These are phyloP conservation scores for Oropetium thomaeum DNA, from an alignment of 176 grass and related monocot species.

Conservation along the genomic window DNA sequence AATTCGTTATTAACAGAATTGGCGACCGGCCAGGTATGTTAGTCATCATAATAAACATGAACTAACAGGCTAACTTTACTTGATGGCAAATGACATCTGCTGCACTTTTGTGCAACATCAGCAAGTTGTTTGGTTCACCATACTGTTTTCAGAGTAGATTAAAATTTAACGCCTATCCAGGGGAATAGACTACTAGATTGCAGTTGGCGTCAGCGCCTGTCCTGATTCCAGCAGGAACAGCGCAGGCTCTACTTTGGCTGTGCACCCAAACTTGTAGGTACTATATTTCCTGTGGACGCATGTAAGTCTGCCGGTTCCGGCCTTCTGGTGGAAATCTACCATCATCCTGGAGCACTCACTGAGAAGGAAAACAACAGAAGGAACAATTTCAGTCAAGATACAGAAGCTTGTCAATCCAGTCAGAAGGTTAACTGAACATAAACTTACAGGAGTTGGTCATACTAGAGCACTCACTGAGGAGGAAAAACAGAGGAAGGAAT, in stretches of 20 bases:
- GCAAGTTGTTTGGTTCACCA: constrained; percentile 33
- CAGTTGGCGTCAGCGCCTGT: not conserved
- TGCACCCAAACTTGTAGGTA: constrained; percentile 65
- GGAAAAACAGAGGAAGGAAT: not conserved
- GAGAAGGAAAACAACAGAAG: not conserved
- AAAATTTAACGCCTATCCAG: constrained; percentile 31
- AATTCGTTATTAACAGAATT: constrained; percentile 21
- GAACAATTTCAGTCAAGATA: not conserved
- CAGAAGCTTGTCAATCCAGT: not conserved
- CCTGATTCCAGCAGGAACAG: constrained; percentile 52
- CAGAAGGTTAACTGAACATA: not conserved
- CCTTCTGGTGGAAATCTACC: constrained; percentile 81
- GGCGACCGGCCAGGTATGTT: not conserved
- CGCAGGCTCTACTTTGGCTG: constrained; percentile 56
- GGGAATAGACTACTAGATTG: constrained; percentile 32
- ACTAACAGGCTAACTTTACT: not conserved
- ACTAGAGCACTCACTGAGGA: constrained; percentile 64
- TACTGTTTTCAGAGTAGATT: constrained; percentile 26
- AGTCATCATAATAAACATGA: constrained; percentile 9
- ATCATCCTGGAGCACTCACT: constrained; percentile 81
- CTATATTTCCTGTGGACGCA: constrained; percentile 75
- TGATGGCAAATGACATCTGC: constrained; percentile 18
- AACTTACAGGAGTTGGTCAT: constrained; percentile 83
- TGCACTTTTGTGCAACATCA: constrained; percentile 49
- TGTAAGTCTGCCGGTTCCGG: constrained; percentile 57